Evolutionary conservation across 148 eudicot genomes (phyloP), one percentile per base, ranked within the genome.

Genomic region (Arbutus unedo): DNA sequence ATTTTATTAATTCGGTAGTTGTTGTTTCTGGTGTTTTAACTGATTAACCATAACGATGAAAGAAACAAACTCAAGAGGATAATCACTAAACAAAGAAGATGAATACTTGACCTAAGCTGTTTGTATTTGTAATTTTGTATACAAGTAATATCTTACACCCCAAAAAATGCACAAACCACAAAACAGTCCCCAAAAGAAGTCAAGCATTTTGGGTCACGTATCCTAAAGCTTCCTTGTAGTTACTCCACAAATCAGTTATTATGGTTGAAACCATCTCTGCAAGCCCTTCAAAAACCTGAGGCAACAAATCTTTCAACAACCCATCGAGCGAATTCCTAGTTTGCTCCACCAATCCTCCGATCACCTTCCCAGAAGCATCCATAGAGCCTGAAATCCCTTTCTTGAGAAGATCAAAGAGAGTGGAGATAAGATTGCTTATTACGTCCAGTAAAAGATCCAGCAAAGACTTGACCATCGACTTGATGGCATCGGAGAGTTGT

Each of bases 161-260:
- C 11, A 3, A 3, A 44, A 45, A 47, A 18, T 0, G 25, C 23
- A 18, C 13, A 19, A 47, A 16, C 1, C 51, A 8, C 66, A 9
- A 60, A 62, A 7, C 3, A 19, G 25, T 23, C 16, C 21, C 21
- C 2, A 77, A 21, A 7, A 45, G 5, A 15, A 45, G 53, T 87
- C 83, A 90, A 81, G 86, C 87, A 82, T 85, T 89, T 77, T 90
- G 86, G 48, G 85, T 78, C 31, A 87, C 88, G 66, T 82, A 82
- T 6, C 87, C 92, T n/a, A 87, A 4, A 57, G 92, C 90, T 53
- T 84, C 88, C 77, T 75, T 64, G 13, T 54, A 84, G 79, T 88
- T 90, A 23, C 76, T 87, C 87, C 85, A 82, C 41, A 90, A 74
- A 82, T 89, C 90, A 23, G 81, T 21, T 6, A 87, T 60, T 76